These are phyloP conservation scores for Colletotrichum godetiae DNA, from an alignment of 2,329 filamentous ascomycete genomes.

Conservation along the genomic window DNA sequence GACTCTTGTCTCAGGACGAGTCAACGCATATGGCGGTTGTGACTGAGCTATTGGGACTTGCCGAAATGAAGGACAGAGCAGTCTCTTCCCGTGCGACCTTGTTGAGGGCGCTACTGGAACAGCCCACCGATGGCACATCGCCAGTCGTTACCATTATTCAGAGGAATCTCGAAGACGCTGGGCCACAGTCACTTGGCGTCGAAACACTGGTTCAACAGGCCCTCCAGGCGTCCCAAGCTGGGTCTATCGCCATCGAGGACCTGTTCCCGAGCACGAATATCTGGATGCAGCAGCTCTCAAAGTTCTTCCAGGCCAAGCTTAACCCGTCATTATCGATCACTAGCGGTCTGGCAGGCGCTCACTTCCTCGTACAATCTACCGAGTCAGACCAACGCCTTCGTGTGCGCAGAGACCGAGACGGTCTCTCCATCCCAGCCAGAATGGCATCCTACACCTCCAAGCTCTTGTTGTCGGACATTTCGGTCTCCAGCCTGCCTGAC, in stretches of 20 bases:
- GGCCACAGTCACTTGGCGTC: constrained; percentile 61
- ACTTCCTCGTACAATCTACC: constrained; percentile 67
- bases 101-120: constrained; percentile 60
- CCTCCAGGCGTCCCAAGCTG: constrained; percentile 49
- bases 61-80: constrained; percentile 57
- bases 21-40: constrained; percentile 61
- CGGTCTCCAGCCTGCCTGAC: constrained; percentile 51
- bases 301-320: constrained; percentile 63
- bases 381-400: constrained; percentile 37
- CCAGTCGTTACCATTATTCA: constrained; percentile 65
- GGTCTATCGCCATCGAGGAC: constrained; percentile 48
- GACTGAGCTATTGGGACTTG: constrained; percentile 63
- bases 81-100: constrained; percentile 54
- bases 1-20: constrained; percentile 57
- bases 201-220: constrained; percentile 65
- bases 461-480: constrained; percentile 60
- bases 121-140: constrained; percentile 52
- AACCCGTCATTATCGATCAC: constrained; percentile 78
- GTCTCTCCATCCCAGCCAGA: constrained; percentile 78
- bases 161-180: constrained; percentile 63
- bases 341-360: constrained; percentile 76
- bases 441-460: constrained; percentile 78
- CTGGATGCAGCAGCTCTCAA: constrained; percentile 74
- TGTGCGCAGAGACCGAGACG: constrained; percentile 71
- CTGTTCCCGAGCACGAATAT: constrained; percentile 72